Base-by-base conservation (phyloP, 805 yeast genomes). In the Ogataea glucozyma region DNA sequence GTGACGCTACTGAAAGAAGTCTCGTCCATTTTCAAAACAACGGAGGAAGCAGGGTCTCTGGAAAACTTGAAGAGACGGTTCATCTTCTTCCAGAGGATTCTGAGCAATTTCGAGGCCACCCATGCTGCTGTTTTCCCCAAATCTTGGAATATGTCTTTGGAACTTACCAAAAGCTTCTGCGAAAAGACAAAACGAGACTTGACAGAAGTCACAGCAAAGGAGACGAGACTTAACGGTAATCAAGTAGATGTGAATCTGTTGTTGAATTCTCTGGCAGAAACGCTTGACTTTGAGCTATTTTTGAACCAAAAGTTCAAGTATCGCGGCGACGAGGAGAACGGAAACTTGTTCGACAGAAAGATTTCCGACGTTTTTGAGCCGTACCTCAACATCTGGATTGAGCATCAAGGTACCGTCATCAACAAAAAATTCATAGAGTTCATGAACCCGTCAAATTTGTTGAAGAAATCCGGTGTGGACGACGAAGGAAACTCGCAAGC, bases 41-140 rank as follows among this genome's bases (percentile, higher is more conserved):
- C 80, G 11, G 97, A 89, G 54, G 99, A 93, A 64, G 99, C 99
- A 0, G 97, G 97, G 1, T 84, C 95, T 4, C 67, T 93, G 46
- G 99, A 93, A 46, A 93, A 93, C 62, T 65, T 93, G 39, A 75
- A 79, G 22, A 70, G 97, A 52, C 70, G 99, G 37, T 93, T 80
- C 61, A 76, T 89, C 23, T 91, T 85, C 61, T 86, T 88, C 64
- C 82, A 83, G 51, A 81, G 85, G 51, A 75, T 87, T 1, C 65
- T 91, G 46, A 71, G 73, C 27, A 79, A 81, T 52, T 62, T 63
- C 37, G 81, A 79, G 46, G 61, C 77, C 1, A 72, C 71, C 23
- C 79, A 75, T 52, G 58, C 71, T 1, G 53, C 62, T 6, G 69
- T 73, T 24, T 93, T 93, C 64, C 93, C 95, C 0, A 58, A 69